Evolutionary conservation across 163 green algal genomes (phyloP).

Genomic region (Picocystis sp.): DNA sequence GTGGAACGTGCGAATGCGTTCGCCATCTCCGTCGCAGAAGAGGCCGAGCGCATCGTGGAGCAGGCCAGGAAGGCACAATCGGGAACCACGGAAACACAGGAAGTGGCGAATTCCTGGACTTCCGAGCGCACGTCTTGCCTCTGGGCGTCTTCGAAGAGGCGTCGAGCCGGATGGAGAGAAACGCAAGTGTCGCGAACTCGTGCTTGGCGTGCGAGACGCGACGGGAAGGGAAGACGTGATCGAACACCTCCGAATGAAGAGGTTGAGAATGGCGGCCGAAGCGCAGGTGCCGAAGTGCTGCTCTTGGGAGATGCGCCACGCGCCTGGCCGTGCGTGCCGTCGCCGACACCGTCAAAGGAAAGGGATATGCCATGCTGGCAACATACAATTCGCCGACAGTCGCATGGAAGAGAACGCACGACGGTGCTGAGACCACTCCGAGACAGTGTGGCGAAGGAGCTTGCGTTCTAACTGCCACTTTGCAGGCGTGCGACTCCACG

Average conservation of each 20-base stretch:
- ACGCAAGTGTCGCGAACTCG: neutral
- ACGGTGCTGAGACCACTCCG: conserved; percentile 28
- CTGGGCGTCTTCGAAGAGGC: neutral
- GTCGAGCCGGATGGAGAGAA: too few species aligned
- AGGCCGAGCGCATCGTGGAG: conserved; percentile 1
- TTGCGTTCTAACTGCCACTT: conserved; percentile 18
- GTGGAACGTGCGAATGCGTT: neutral
- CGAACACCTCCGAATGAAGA: conserved; percentile 17
- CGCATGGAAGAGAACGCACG: neutral
- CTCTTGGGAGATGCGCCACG: conserved; percentile 26
- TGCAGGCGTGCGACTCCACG: neutral
- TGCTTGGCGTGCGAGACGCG: conserved; percentile 23
- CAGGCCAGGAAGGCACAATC: neutral
- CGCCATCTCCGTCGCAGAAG: neutral
- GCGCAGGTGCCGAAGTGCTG: conserved; percentile 24
- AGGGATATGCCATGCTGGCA: conserved; percentile 14
- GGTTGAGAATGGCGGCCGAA: conserved; percentile 23
- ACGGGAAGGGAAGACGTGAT: conserved; percentile 39
- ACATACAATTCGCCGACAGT: conserved; percentile 16
- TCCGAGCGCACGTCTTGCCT: conserved; percentile 2
- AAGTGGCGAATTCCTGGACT: conserved; percentile 10
- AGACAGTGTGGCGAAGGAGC: conserved; percentile 33
- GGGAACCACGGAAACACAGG: neutral
- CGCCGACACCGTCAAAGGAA: conserved; percentile 34
- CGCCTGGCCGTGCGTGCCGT: conserved; percentile 29